Conservation (phyloP, 805 yeast genomes). For the Cyberlindnera samutprakarnensis region DNA sequence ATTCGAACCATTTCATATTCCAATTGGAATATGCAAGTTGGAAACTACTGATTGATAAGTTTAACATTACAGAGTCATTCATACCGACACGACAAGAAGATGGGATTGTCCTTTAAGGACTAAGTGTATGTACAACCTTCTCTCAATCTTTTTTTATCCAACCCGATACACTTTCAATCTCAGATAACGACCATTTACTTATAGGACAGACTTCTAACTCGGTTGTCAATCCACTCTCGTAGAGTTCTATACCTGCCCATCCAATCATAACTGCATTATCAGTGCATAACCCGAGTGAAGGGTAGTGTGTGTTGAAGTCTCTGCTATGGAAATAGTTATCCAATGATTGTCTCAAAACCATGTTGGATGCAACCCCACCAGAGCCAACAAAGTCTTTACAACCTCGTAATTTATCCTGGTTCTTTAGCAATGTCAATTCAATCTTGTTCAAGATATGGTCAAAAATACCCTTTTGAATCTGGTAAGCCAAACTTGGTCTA, state of each 20-base stretch:
- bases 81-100: constrained; percentile 35
- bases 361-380: constrained; percentile 92
- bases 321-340: constrained; percentile 26
- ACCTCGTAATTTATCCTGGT: constrained; percentile 33
- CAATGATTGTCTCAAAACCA: constrained; percentile 42
- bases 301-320: constrained; percentile 47
- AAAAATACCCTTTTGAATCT: constrained; percentile 60
- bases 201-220: constrained; percentile 53
- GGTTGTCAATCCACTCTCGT: constrained; percentile 42
- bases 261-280: constrained; percentile 98
- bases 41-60: constrained; percentile 46
- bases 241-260: constrained; percentile 90
- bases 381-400: constrained; percentile 65
- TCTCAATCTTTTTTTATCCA: constrained; percentile 35
- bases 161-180: constrained; percentile 41
- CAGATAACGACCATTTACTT: constrained; percentile 75
- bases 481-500: constrained; percentile 50
- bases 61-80: constrained; percentile 48
- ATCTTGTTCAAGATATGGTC: constrained; percentile 65
- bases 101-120: too few relatives aligned
- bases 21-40: constrained; percentile 63
- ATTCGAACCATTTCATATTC: constrained; percentile 60
- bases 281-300: constrained; percentile 69
- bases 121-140: too few relatives aligned
- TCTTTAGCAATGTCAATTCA: constrained; percentile 36